Conservation (phyloP, 345 rosid species). For the Syzygium aromaticum region DNA sequence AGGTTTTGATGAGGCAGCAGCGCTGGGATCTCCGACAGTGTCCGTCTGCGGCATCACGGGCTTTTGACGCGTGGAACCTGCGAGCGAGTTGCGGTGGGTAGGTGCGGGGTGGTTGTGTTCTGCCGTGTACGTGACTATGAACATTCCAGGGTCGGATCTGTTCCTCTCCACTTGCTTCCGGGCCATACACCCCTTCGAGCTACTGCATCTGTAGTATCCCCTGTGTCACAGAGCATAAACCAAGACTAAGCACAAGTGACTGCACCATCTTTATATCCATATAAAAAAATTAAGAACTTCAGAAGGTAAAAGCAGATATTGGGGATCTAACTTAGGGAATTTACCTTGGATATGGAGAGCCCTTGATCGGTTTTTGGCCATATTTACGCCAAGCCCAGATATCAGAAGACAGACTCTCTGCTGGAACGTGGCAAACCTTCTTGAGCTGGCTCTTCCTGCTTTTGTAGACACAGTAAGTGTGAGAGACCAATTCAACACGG, state of each 20-base stretch:
- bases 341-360: conserved; percentile 95
- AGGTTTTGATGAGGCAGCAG: conserved; percentile 15
- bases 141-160: conserved; percentile 90
- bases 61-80: conserved; percentile 89
- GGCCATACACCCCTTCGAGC: conserved; percentile 92
- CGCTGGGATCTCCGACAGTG: conserved; percentile 18
- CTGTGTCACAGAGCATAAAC: conserved; percentile 26
- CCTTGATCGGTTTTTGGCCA: conserved; percentile 99
- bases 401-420: conserved; percentile 78
- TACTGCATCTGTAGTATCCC: conserved; percentile 94
- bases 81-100: conserved; percentile 87
- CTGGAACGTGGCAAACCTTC: conserved; percentile 88
- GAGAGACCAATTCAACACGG: not conserved
- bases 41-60: conserved; percentile 12
- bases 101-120: conserved; percentile 97
- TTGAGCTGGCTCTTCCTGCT: conserved; percentile 82
- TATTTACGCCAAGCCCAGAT: conserved; percentile 99
- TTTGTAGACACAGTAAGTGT: not conserved
- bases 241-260: not conserved
- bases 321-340: not conserved
- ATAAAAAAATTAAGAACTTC: not conserved
- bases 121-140: conserved; percentile 87
- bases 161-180: conserved; percentile 96
- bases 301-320: not conserved
- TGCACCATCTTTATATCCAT: not conserved